These are phyloP conservation scores for Penicillium sp. DNA, from an alignment of 2,329 filamentous ascomycete species.

Conservation along the genomic window DNA sequence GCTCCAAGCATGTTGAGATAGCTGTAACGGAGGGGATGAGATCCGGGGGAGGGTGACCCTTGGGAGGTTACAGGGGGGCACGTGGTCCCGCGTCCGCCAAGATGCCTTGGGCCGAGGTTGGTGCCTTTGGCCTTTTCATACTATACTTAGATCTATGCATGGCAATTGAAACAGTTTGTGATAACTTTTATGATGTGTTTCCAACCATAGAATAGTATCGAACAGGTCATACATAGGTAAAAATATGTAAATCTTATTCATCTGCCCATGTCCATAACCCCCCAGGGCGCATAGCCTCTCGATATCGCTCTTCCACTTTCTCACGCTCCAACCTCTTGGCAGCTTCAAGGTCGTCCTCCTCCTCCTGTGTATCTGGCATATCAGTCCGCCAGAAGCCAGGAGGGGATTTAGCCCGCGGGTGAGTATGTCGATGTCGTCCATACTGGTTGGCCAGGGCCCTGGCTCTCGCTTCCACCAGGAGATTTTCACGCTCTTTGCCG, in stretches of 20 bases:
- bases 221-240: not conserved
- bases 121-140: conserved; percentile 7
- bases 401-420: conserved; percentile 68
- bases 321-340: conserved; percentile 63
- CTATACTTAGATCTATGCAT: not conserved
- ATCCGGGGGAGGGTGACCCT: conserved; percentile 1
- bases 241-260: conserved; percentile 52
- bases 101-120: conserved; percentile 27
- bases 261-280: conserved; percentile 81
- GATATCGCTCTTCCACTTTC: conserved; percentile 68
- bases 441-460: conserved; percentile 69
- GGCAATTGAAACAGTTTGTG: not conserved
- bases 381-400: conserved; percentile 89
- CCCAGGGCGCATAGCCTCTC: conserved; percentile 74
- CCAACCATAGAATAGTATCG: not conserved
- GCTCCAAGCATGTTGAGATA: conserved; percentile 8
- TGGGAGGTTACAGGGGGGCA: conserved; percentile 22
- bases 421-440: conserved; percentile 75
- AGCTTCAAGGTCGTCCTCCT: conserved; percentile 62
- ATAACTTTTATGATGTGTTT: not conserved
- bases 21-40: conserved; percentile 8
- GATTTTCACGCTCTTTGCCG: conserved; percentile 59
- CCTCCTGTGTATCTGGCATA: conserved; percentile 84
- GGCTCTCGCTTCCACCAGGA: conserved; percentile 74
- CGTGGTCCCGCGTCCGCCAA: conserved; percentile 29